Conservation (phyloP, 768 basidiomycete genomes). For the Baorangia bicolor region DNA sequence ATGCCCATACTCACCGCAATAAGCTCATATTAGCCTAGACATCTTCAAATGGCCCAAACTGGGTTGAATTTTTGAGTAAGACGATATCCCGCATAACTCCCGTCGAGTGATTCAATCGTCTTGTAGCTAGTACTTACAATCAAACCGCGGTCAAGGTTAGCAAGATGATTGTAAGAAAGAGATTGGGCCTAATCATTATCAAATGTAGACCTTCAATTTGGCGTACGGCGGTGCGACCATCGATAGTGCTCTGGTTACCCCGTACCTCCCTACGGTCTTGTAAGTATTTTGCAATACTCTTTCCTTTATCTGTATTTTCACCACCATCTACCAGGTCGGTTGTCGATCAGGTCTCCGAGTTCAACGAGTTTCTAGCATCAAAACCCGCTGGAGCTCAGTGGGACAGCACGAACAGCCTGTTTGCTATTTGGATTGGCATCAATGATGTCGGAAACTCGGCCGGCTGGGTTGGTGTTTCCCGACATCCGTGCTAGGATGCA, state of each 20-base stretch:
- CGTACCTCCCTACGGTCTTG: constrained; percentile 50
- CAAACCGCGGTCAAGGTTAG: constrained; percentile 50
- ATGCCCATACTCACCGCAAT: background rate
- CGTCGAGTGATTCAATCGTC: constrained; percentile 1
- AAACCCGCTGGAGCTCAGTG: constrained; percentile 55
- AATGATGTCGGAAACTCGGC: constrained; percentile 49
- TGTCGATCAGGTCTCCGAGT: constrained; percentile 60
- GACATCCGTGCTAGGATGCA: background rate
- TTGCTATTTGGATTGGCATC: constrained; percentile 71
- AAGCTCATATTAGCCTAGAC: constrained; percentile 36
- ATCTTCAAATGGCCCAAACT: constrained; percentile 62
- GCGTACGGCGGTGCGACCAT: constrained; percentile 70
- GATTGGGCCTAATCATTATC: background rate
- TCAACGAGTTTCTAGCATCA: constrained; percentile 44
- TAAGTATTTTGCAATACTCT: constrained; percentile 36
- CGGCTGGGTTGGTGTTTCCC: constrained; percentile 18
- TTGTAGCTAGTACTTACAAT: constrained; percentile 51
- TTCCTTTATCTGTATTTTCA: background rate
- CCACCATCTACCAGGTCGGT: constrained; percentile 13
- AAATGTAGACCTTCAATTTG: constrained; percentile 55
- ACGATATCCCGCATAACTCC: background rate
- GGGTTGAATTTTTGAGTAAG: constrained; percentile 55
- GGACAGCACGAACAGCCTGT: constrained; percentile 55
- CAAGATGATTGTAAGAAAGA: background rate
- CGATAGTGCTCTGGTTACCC: constrained; percentile 53